Conservation (phyloP, 176 grass and related monocot species). For the Carex scoparia region DNA sequence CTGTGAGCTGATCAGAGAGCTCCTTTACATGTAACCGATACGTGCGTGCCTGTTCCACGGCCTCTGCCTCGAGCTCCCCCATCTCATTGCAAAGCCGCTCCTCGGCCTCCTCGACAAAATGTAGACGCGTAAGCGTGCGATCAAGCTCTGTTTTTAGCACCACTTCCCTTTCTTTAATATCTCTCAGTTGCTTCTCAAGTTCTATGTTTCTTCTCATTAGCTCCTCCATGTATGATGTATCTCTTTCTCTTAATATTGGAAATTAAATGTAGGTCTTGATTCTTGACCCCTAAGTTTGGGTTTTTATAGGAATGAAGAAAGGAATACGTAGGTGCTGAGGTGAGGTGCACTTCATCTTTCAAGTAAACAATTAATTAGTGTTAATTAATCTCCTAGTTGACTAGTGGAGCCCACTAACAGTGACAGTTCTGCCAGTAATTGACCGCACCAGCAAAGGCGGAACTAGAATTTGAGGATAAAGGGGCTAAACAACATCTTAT, state of each 20-base stretch:
- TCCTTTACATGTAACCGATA: slow-evolving; percentile 45
- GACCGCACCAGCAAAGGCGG: too few relatives aligned
- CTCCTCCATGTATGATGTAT: slow-evolving; percentile 11
- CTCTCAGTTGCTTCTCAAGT: slow-evolving; percentile 50
- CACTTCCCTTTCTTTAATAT: slow-evolving; percentile 47
- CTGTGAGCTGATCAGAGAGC: slow-evolving; percentile 57
- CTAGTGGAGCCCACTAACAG: background rate
- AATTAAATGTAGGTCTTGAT: background rate
- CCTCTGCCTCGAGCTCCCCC: slow-evolving; percentile 75
- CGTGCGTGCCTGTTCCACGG: slow-evolving; percentile 36
- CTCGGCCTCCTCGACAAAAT: slow-evolving; percentile 62
- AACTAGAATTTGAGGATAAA: too few relatives aligned
- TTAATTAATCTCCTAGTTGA: background rate
- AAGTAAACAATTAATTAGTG: background rate
- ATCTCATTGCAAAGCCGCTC: slow-evolving; percentile 69
- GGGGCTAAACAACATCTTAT: too few relatives aligned
- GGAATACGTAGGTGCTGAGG: background rate
- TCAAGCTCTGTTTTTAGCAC: slow-evolving; percentile 54
- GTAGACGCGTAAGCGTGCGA: slow-evolving; percentile 39
- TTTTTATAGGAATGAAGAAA: background rate
- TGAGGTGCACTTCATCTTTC: background rate
- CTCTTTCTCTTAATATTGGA: background rate
- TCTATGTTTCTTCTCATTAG: slow-evolving; percentile 48
- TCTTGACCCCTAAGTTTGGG: background rate
- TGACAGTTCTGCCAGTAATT: too few relatives aligned